Evolutionary conservation across 192 early-diverging fungal species (phyloP), one percentile per base, ranked within the genome.

Genomic region (Powellomyces hirtus): DNA sequence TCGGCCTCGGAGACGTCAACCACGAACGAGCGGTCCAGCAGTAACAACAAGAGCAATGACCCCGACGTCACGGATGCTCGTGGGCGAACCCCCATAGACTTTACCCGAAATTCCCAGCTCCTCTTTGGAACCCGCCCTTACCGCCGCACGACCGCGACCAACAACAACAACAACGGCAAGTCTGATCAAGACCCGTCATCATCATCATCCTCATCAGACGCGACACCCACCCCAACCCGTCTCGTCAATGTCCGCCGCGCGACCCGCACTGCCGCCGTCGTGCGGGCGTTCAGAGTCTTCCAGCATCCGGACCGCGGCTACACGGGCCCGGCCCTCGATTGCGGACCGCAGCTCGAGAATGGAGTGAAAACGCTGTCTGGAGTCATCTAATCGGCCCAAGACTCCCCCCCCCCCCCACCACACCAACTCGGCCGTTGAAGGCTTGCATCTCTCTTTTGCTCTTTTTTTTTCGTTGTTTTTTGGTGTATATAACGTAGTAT

Each of bases 241-340:
- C 44, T 69, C 6, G 52, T 69, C 7, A 69, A 69, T 37, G 38
- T 69, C 0, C 38, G 29, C 36, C 37, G 46, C 1, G 67, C 67
- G 14, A 24, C 38, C 22, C 58, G 67, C 26, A 35, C 55, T 2
- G 67, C 67, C 27, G 40, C 27, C 1, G 36, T 69, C 58, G 36
- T 69, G 16, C 58, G 49, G 14, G n/a, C 33, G 16, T 69, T 69
- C 20, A n/a, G 55, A 10, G 38, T 40, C 5, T 69, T 69, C 26
- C 67, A 69, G 46, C 56, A 60, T 14, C 67, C 67, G 30, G 26
- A 38, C 18, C 37, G 67, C 16, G 13, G 26, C 26, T 69, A 69
- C 65, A 38, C 50, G 35, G 53, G 29, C 18, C 29, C 24, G 31
- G 4, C 53, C 16, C 18, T 56, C 16, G 53, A 56, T 34, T 56